Evolutionary conservation across 1,284 basidiomycete genomes (phyloP), one percentile per base, ranked within the genome.

Genomic region (Earliella scabrosa): DNA sequence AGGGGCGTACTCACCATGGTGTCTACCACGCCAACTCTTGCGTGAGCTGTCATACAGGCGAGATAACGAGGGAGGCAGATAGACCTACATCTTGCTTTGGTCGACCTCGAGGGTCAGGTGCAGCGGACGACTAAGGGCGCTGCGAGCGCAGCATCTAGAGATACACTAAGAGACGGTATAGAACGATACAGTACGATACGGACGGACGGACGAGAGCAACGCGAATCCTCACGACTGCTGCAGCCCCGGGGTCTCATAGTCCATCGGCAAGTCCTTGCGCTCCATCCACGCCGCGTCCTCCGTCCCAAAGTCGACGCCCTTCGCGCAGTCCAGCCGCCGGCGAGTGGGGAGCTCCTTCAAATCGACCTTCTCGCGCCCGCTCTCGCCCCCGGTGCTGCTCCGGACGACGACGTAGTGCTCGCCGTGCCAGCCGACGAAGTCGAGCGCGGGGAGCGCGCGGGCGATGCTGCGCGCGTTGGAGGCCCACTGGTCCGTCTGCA

Each of bases 401-500:
- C 45, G 75, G 41, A 82, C 81, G 47, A 87, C 80, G 55, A 83
- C 83, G 66, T 83, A 86, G 68, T 86, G 83, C 68, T 87, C 85
- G 27, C 83, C 82, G 68, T 87, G 82, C 85, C 85, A 88, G 11
- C 85, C 85, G 1, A 87, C 68, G 59, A 86, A 88, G 68, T 88
- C 85, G 38, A 87, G 63, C 18, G 77, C 77, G 1, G 79, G 81
- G 1, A 87, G 60, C 23, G 67, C 66, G 7, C 68, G 65, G 0
- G 85, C 83, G 52, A 87, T 75, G 58, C 74, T 75, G 18, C 79
- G 73, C 23, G 80, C 82, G 52, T 72, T 75, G 3, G 77, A 74
- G 27, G 73, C 72, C 84, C 85, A 86, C n/a, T 77, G 54, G 24
- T 82, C 83, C 4, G 80, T 85, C 64, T 85, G 81, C 16, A 81